Evolutionary conservation across 176 grass and related monocot species (phyloP).

Genomic region (Aegilops speltoides): DNA sequence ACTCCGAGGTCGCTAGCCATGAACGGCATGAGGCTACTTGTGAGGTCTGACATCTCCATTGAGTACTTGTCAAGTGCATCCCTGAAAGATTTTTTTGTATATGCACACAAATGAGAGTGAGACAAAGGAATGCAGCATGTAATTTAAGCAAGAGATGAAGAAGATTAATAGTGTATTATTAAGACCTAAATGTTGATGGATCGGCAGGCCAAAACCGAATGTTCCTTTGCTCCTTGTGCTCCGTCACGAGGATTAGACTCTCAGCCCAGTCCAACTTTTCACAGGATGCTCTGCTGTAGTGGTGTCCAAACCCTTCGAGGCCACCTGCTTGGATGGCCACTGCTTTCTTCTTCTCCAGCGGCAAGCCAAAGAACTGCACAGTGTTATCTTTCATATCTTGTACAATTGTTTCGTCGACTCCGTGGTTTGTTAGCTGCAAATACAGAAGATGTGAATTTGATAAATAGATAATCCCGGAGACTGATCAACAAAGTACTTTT

Average conservation of each 20-base stretch:
- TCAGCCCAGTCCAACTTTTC: slow-evolving; percentile 16
- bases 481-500: no score
- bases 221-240: background rate
- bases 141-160: no score
- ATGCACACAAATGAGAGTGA: no score
- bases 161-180: no score
- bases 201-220: slow-evolving; percentile 8
- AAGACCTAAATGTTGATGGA: background rate
- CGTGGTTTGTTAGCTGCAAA: slow-evolving; percentile 9
- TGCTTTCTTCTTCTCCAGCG: background rate
- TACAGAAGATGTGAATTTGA: background rate
- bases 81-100: background rate
- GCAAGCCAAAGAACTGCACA: background rate
- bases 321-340: background rate
- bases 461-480: no score
- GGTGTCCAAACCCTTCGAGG: slow-evolving; percentile 14
- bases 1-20: background rate
- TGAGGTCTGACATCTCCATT: background rate
- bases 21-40: background rate
- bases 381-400: background rate
- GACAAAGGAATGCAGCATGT: no score
- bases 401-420: background rate
- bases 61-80: background rate
- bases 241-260: background rate
- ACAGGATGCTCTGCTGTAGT: background rate